phyloP scores from a whole-genome alignment of 2,329 filamentous ascomycete species.

The Lachnellula arida region DNA sequence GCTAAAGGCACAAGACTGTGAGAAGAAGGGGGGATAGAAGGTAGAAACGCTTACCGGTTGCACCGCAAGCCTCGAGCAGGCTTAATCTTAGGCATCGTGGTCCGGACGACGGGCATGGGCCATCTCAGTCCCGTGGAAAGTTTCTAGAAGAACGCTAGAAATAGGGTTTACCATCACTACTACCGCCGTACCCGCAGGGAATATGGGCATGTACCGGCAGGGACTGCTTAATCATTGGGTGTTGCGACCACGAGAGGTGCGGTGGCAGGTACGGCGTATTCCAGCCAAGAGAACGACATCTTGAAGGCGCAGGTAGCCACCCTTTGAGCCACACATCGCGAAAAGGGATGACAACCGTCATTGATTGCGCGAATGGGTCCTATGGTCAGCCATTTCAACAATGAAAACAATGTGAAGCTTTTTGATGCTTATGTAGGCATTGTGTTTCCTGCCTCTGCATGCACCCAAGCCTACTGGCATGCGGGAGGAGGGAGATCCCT shows the following conservation, averaged over 20 bases:
- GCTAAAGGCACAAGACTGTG: conserved; percentile 6
- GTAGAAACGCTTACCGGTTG: conserved; percentile 11
- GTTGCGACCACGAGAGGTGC: conserved; percentile 5
- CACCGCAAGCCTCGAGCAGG: conserved; percentile 27
- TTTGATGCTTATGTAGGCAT: conserved; percentile 2
- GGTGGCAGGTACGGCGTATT: not conserved
- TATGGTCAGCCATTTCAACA: not conserved
- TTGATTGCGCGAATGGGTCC: conserved; percentile 5
- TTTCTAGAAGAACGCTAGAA: conserved; percentile 28
- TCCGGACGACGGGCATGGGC: conserved; percentile 11
- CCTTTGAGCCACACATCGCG: conserved; percentile 7
- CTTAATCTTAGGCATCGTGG: conserved; percentile 13
- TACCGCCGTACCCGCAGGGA: conserved; percentile 6
- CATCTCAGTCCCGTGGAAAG: conserved; percentile 11
- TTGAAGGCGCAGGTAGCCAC: conserved; percentile 18
- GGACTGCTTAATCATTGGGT: conserved; percentile 9
- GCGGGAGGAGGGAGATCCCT: not conserved
- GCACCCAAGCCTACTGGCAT: conserved; percentile 11
- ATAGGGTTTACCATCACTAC: conserved; percentile 5
- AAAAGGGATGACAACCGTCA: conserved; percentile 2
- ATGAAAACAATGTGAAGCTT: not conserved
- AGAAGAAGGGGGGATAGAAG: conserved; percentile 2
- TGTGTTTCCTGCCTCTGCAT: conserved; percentile 1
- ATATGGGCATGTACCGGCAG: conserved; percentile 6
- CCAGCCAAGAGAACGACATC: conserved; percentile 8